Evolutionary conservation across 2,329 filamentous ascomycete genomes (phyloP).

Genomic region (Phyllosticta capitalensis): DNA sequence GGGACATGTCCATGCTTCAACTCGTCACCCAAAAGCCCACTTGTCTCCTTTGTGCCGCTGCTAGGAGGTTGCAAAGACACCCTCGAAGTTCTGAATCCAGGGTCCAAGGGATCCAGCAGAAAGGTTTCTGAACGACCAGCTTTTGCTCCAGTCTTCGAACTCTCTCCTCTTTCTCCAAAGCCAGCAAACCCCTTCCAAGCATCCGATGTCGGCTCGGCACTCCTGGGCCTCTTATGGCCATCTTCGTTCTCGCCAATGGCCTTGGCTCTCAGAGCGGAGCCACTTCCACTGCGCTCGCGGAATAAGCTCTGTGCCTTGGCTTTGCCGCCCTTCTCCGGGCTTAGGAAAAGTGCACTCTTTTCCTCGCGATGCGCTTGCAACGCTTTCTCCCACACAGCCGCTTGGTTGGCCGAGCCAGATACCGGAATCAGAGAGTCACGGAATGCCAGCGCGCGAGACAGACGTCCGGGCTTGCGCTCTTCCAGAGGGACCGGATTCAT

Average conservation of each 20-base stretch:
- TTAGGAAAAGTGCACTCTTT: slow-evolving; percentile 24
- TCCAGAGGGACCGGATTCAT: background rate
- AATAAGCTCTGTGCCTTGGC: background rate
- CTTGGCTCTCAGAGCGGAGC: background rate
- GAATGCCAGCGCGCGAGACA: slow-evolving; percentile 23
- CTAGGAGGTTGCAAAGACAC: background rate
- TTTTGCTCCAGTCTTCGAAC: background rate
- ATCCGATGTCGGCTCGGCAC: background rate
- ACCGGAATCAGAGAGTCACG: slow-evolving; percentile 12
- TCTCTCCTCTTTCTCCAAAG: background rate
- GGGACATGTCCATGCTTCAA: background rate
- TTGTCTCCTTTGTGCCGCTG: background rate
- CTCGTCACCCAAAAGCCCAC: background rate
- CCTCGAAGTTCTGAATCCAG: background rate
- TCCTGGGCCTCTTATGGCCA: background rate
- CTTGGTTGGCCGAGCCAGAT: slow-evolving; percentile 14
- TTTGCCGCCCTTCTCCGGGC: slow-evolving; percentile 22
- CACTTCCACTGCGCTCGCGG: slow-evolving; percentile 6
- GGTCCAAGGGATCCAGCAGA: slow-evolving; percentile 2
- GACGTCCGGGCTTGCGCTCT: slow-evolving; percentile 14
- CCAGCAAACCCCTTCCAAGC: background rate
- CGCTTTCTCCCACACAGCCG: slow-evolving; percentile 27
- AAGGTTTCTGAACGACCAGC: background rate
- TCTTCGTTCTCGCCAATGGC: background rate
- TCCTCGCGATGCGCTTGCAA: slow-evolving; percentile 28